These are phyloP conservation scores for Fragosphaeria purpurea DNA, from an alignment of 2,329 filamentous ascomycete genomes.

Conservation along the genomic window DNA sequence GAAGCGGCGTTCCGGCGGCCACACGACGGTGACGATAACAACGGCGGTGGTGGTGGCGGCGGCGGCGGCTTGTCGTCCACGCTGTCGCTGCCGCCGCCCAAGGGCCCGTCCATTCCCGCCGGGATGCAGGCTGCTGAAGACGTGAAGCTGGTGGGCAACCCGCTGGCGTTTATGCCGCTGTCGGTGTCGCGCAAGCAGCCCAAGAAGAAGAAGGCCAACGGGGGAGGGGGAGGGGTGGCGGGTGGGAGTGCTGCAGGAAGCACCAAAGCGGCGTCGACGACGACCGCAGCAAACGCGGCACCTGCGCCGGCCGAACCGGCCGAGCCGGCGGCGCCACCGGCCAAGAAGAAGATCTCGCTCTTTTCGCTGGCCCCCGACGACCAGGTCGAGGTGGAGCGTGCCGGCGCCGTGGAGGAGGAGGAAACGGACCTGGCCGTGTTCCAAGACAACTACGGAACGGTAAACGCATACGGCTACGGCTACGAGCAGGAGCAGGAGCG, in stretches of 20 bases:
- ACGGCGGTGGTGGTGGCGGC: constrained; percentile 29
- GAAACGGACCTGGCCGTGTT: constrained; percentile 37
- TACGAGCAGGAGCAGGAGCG: constrained; percentile 22
- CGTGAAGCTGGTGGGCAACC: constrained; percentile 63
- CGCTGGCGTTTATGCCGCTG: constrained; percentile 80
- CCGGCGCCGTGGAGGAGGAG: constrained; percentile 14
- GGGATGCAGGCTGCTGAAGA: constrained; percentile 51
- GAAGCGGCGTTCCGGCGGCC: constrained; percentile 66
- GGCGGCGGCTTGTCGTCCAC: background rate
- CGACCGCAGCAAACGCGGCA: constrained; percentile 11
- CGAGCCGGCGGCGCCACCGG: constrained; percentile 14
- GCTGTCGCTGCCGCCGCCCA: constrained; percentile 30
- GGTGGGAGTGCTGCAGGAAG: background rate
- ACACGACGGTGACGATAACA: background rate
- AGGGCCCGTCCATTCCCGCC: constrained; percentile 39
- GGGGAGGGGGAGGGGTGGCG: constrained; percentile 10
- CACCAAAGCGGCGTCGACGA: background rate
- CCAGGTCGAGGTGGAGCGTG: constrained; percentile 28
- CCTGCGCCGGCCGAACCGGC: constrained; percentile 9
- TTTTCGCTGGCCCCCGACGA: constrained; percentile 53
- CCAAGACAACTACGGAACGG: constrained; percentile 17
- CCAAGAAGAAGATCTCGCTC: constrained; percentile 55
- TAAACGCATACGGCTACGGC: constrained; percentile 22
- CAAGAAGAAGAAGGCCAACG: constrained; percentile 50
- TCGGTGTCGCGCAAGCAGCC: constrained; percentile 69